Evolutionary conservation across 2,329 filamentous ascomycete genomes (phyloP).

Genomic region (Botryosphaeria dothidea): DNA sequence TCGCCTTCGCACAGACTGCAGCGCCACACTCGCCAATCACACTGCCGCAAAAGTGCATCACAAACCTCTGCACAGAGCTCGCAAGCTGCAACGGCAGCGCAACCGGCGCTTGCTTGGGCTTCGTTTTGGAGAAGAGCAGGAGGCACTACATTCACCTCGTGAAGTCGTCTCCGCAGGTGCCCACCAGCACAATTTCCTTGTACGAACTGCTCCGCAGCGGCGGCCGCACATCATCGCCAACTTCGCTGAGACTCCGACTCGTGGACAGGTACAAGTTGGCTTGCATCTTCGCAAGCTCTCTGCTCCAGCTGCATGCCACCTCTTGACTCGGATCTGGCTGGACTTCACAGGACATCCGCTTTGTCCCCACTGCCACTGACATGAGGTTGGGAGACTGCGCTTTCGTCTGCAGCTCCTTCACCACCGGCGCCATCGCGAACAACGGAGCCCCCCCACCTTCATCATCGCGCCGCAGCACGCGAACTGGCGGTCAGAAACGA

Average conservation of each 20-base stretch:
- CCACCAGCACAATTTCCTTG: not conserved
- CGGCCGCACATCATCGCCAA: not conserved
- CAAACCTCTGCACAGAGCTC: not conserved
- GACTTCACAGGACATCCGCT: not conserved
- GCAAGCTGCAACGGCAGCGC: not conserved
- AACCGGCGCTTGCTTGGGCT: not conserved
- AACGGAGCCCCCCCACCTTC: not conserved
- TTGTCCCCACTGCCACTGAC: not conserved
- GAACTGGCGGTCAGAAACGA: not conserved
- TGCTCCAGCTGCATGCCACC: not conserved
- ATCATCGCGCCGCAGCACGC: not conserved
- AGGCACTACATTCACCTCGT: not conserved
- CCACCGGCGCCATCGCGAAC: not conserved
- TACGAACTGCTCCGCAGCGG: not conserved
- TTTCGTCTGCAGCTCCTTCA: not conserved
- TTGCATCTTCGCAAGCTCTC: not conserved
- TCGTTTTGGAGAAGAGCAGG: not conserved
- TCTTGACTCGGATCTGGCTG: not conserved
- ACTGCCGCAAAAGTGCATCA: not conserved
- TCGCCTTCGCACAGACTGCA: conserved; percentile 2
- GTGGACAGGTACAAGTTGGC: not conserved
- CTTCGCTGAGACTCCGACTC: not conserved
- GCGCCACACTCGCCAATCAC: not conserved
- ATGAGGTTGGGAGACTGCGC: not conserved
- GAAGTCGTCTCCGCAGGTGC: not conserved